Evolutionary conservation across 805 yeast genomes (phyloP).

Genomic region (Soucietia sequanensis): DNA sequence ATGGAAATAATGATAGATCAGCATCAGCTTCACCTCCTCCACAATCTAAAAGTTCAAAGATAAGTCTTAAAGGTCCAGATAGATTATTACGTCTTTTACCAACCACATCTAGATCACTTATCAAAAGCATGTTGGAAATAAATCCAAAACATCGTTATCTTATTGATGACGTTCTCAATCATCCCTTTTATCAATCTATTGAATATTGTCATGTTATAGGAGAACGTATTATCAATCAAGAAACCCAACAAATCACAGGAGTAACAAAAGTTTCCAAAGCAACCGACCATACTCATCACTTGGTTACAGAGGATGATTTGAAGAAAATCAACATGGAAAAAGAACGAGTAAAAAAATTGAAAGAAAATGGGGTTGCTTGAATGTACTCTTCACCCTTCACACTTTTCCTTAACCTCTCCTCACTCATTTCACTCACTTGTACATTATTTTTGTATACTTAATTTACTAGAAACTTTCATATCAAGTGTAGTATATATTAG

Average conservation of each 20-base stretch:
- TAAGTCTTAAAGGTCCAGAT: constrained; percentile 67
- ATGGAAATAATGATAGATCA: constrained; percentile 2
- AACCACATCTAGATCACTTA: constrained; percentile 54
- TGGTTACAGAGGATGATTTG: constrained; percentile 66
- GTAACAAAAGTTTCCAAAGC: constrained; percentile 14
- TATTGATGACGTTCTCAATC: constrained; percentile 54
- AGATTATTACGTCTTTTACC: constrained; percentile 74
- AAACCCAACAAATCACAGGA: constrained; percentile 8
- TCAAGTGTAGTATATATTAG: no score
- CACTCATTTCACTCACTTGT: neutral
- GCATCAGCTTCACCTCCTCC: constrained; percentile 2
- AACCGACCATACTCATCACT: constrained; percentile 59
- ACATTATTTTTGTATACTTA: no score
- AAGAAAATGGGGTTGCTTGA: constrained; percentile 17
- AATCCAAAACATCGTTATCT: constrained; percentile 57
- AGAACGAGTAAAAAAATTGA: constrained; percentile 22
- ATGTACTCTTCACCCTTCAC: constrained; percentile 1
- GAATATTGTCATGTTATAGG: constrained; percentile 45
- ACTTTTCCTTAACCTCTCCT: neutral
- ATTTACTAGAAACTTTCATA: no score
- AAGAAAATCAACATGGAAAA: constrained; percentile 32
- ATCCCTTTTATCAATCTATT: constrained; percentile 59
- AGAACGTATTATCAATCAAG: constrained; percentile 1
- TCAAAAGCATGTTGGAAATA: constrained; percentile 64
- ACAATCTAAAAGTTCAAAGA: no score